Base-by-base conservation (phyloP, 176 grass and related monocot genomes). In the Triticum timopheevii region DNA sequence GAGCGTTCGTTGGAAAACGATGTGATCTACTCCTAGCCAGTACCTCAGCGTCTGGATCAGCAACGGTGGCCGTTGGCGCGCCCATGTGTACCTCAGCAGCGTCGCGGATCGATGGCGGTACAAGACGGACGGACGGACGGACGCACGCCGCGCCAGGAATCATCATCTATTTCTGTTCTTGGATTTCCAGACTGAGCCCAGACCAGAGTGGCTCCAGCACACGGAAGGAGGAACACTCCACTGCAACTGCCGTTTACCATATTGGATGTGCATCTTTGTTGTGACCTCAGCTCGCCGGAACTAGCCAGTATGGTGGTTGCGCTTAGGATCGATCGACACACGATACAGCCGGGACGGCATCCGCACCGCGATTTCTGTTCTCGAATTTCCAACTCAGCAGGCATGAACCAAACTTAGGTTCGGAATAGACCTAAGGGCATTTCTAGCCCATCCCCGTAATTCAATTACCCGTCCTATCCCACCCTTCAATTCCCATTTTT, bases 51-150 rank as follows among this genome's bases (percentile, higher is more conserved):
- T 54, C 50, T 54, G 16, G 16, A 54, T 54, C 50, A 54, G 50
- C 50, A 19, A 6, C 50, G 50, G 50, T 16, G 50, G 50, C 50
- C 19, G 50, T 54, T 73, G 77, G 85, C 38, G 66, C 64, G 13
- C 79, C 84, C 6, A 24, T 58, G 13, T 86, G 13, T 81, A 19
- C 50, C 50, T 54, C 50, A 54, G 50, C 85, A 35, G 68, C 38
- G 85, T 16, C 84, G 75, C 73, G 2, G 38, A 31, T 24, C 49
- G 31, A 47, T 36, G 20, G 58, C 56, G 20, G 22, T 22, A n/a
- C 20, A 20, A 61, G 54, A 20, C 17, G 20, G 58, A 20, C 58
- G 22, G 58, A 20, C 58, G 22, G n/a, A 24, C 6, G 28, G n/a
- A 22, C 59, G 23, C n/a, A 24, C 6, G 33, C 19, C 19, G 35